phyloP scores from a whole-genome alignment of 2,329 filamentous ascomycete genomes.

The Phyllosticta capitalensis region DNA sequence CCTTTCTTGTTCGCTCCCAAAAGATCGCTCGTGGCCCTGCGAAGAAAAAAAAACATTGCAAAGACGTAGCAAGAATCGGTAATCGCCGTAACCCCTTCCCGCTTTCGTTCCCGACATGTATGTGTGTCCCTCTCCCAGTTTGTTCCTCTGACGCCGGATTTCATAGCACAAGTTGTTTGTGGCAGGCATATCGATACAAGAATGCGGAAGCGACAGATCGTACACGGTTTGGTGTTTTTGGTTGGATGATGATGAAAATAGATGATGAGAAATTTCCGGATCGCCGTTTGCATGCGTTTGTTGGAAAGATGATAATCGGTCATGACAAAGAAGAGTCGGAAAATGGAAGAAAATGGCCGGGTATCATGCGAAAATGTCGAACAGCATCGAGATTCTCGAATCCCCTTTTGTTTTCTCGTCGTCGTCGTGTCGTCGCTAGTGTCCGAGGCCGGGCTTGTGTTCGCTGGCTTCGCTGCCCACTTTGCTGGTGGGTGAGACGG shows the following conservation, averaged over 20 bases:
- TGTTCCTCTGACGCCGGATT: not conserved
- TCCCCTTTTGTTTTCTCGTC: not conserved
- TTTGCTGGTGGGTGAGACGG: conserved; percentile 9
- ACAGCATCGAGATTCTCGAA: not conserved
- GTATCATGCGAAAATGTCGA: not conserved
- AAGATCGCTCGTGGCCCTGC: no score
- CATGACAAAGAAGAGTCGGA: not conserved
- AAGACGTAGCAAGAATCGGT: not conserved
- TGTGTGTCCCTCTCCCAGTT: not conserved
- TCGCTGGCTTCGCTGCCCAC: conserved; percentile 8
- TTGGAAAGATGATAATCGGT: not conserved
- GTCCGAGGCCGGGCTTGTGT: conserved; percentile 6
- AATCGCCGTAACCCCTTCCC: not conserved
- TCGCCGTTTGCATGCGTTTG: not conserved
- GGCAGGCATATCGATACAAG: not conserved
- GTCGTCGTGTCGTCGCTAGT: not conserved
- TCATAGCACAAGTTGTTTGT: not conserved
- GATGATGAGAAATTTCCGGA: not conserved
- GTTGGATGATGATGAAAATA: not conserved
- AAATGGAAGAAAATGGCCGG: not conserved
- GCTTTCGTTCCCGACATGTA: not conserved
- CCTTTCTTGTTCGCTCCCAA: no score
- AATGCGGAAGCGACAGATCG: not conserved
- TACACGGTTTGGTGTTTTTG: not conserved
- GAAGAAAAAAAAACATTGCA: not conserved